Base-by-base conservation (phyloP, 768 basidiomycete species). In the Amanita exitialis region DNA sequence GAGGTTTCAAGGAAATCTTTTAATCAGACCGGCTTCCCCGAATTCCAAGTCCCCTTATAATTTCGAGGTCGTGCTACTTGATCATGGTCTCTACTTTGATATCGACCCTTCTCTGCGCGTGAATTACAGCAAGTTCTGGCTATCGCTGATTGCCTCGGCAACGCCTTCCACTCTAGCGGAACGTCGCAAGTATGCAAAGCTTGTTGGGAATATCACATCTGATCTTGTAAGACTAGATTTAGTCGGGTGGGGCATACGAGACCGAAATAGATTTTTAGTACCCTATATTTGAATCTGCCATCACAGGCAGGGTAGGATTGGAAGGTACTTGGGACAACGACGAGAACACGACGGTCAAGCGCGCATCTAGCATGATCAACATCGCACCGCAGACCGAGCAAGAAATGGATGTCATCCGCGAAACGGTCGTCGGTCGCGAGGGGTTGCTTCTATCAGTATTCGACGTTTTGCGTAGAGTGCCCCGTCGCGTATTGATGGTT, bases 51-150 rank as follows among this genome's bases (percentile, higher is more conserved):
- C 90, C 7, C 89, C 90, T 0, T 89, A 89, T 68, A 97, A 97
- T 62, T 98, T 98, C 58, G 96, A 99, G 62, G 87, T 97, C 46
- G 93, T 90, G 21, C 75, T 98, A 1, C 72, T 99, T 54, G 96
- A 99, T 61, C 94, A 97, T 57, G 95, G 90, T 3, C 70, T 92
- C 15, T 95, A 97, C 65, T 97, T 97, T 57, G 93, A 96, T 61
- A 72, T 99, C 3, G 83, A 90, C 50, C 69, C 79, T 16, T 73
- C 83, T 37, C 69, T 98, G 4, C 81, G 94, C 20, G 74, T 89
- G 46, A 87, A 90, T 63, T 90, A 90, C 59, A 76, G 83, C 72
- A 82, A 84, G 69, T 75, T 98, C 43, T 98, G 94, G 95, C 68
- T 99, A 41, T 82, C 91, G 8, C 72, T 99, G 15, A 88, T 98